A percentile compares a stretch with the other conserved stretches of the same genome.
Evolutionary conservation across 768 basidiomycete species (phyloP).

Genomic region (Plicaturopsis crispa): DNA sequence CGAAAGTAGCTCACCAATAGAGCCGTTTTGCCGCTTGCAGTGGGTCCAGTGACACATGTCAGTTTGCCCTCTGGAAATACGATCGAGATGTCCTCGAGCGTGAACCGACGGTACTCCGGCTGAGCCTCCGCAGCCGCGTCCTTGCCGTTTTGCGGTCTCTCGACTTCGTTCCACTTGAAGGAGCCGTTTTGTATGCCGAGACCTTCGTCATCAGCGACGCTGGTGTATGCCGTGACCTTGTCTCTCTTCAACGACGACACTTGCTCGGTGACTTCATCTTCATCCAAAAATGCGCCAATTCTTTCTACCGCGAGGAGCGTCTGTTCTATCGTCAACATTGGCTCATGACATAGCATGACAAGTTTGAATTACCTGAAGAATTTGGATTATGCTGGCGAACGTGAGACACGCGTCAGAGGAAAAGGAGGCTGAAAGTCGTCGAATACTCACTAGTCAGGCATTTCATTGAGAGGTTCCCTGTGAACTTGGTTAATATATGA

Average conservation of each 20-base stretch:
- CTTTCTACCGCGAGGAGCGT: constrained; percentile 47
- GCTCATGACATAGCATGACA: too few species aligned
- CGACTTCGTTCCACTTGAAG: constrained; percentile 56
- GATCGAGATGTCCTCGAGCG: constrained; percentile 58
- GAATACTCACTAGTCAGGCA: background rate
- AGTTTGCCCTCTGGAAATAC: constrained; percentile 67
- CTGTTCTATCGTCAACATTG: background rate
- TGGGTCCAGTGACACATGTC: constrained; percentile 69
- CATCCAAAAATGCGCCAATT: constrained; percentile 58
- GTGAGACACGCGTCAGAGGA: too few species aligned
- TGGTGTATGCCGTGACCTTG: constrained; percentile 18
- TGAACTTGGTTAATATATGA: background rate
- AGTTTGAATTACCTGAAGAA: too few species aligned
- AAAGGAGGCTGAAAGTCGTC: background rate
- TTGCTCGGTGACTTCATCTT: constrained; percentile 62
- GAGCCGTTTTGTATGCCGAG: constrained; percentile 53
- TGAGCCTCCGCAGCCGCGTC: constrained; percentile 13
- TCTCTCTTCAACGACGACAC: constrained; percentile 56
- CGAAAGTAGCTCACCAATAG: constrained; percentile 42
- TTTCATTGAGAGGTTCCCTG: constrained; percentile 50
- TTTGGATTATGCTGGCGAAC: too few species aligned
- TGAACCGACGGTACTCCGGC: constrained; percentile 45
- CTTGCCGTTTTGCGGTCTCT: constrained; percentile 17
- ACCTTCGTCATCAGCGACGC: constrained; percentile 27
- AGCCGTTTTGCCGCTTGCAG: constrained; percentile 80